These are phyloP conservation scores for Aureobasidium uvarum DNA, from an alignment of 2,329 filamentous ascomycete genomes.

Conservation along the genomic window DNA sequence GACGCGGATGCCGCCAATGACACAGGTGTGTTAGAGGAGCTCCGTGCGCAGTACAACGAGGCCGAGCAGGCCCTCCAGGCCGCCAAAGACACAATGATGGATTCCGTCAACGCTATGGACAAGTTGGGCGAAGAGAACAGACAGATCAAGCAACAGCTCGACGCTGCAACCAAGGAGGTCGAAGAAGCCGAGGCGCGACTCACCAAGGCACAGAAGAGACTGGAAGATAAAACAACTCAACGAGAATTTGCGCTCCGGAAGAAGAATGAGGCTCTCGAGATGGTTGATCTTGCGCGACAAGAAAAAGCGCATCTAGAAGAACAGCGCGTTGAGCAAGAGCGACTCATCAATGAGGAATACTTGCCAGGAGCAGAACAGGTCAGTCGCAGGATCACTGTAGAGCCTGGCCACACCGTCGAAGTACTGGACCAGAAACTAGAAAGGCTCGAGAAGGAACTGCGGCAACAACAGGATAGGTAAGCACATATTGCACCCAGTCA, in stretches of 20 bases:
- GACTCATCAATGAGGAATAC: slow-evolving; percentile 34
- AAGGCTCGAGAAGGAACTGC: slow-evolving; percentile 32
- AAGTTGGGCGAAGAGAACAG: slow-evolving; percentile 42
- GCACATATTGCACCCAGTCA: neutral
- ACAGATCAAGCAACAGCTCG: slow-evolving; percentile 37
- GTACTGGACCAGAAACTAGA: slow-evolving; percentile 37
- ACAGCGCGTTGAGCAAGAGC: slow-evolving; percentile 35
- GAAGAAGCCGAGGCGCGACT: slow-evolving; percentile 32
- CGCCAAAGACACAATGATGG: slow-evolving; percentile 48
- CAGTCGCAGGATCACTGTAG: slow-evolving; percentile 34
- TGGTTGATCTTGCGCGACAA: slow-evolving; percentile 38
- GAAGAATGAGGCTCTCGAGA: slow-evolving; percentile 45
- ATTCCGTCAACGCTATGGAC: slow-evolving; percentile 49
- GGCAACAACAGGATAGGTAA: slow-evolving; percentile 15
- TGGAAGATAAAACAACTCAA: slow-evolving; percentile 36
- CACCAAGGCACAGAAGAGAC: slow-evolving; percentile 37
- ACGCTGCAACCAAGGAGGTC: slow-evolving; percentile 36
- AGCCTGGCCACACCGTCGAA: slow-evolving; percentile 37
- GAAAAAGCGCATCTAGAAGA: slow-evolving; percentile 35
- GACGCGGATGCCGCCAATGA: slow-evolving; percentile 47
- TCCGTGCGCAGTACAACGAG: slow-evolving; percentile 54
- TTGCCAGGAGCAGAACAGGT: slow-evolving; percentile 31
- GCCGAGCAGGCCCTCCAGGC: slow-evolving; percentile 51
- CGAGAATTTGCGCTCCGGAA: slow-evolving; percentile 41
- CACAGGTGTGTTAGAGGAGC: slow-evolving; percentile 56